Conservation (phyloP, 768 basidiomycete species). For the Pisolithus marmoratus region DNA sequence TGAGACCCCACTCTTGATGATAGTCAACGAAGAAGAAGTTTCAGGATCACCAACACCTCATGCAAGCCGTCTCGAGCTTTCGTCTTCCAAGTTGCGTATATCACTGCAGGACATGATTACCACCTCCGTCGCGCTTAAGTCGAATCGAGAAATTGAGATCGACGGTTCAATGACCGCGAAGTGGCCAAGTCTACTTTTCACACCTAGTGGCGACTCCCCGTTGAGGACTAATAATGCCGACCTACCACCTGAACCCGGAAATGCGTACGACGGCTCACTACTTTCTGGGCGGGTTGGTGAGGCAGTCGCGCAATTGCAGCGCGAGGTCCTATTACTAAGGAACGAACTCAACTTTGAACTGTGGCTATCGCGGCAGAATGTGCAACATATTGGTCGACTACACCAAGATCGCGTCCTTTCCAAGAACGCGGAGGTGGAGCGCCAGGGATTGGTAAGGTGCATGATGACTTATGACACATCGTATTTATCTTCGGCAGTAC, state of each 20-base stretch:
- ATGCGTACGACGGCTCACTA: constrained; percentile 9
- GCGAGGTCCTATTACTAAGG: constrained; percentile 66
- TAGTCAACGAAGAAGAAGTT: constrained; percentile 16
- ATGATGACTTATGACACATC: background rate
- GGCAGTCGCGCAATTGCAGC: constrained; percentile 65
- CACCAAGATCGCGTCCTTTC: constrained; percentile 70
- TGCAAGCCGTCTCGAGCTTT: constrained; percentile 32
- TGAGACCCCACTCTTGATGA: constrained; percentile 1
- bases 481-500: constrained; percentile 42
- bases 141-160: constrained; percentile 59
- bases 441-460: constrained; percentile 67
- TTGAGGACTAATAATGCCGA: constrained; percentile 11
- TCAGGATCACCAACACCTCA: constrained; percentile 25
- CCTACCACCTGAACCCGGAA: constrained; percentile 14
- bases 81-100: constrained; percentile 28
- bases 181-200: constrained; percentile 48
- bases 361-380: constrained; percentile 77
- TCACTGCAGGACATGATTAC: constrained; percentile 75
- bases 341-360: constrained; percentile 84
- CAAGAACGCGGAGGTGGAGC: constrained; percentile 72
- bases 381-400: constrained; percentile 75
- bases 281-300: constrained; percentile 50
- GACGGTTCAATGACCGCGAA: constrained; percentile 39
- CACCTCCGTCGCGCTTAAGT: constrained; percentile 68
- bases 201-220: constrained; percentile 25